A percentile compares a stretch with the other conserved stretches of the same genome.
Evolutionary conservation across 164 flowering plant species (phyloP).

Genomic region (Aristolochia contorta): DNA sequence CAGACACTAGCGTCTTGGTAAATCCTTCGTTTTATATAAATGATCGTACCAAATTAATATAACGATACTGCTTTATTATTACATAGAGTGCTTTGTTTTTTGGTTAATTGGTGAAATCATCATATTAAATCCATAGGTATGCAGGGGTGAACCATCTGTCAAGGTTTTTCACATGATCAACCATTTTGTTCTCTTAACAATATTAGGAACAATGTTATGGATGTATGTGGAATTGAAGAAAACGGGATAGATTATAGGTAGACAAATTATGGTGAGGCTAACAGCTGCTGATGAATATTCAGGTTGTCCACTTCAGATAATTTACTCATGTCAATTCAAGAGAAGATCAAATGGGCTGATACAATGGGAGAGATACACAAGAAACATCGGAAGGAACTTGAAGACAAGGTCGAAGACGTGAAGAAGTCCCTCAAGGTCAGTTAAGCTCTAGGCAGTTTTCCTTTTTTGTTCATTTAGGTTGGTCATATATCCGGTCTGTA

Average conservation of each 20-base stretch:
- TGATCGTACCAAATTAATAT: neutral
- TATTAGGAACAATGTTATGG: too few species aligned
- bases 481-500: neutral
- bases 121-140: neutral
- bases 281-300: neutral
- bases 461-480: neutral
- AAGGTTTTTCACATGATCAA: too few species aligned
- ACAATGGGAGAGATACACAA: constrained; percentile 66
- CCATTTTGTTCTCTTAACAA: too few species aligned
- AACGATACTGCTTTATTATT: too few species aligned
- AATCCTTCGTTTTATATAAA: neutral
- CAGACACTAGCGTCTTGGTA: constrained; percentile 78
- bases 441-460: constrained; percentile 14
- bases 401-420: constrained; percentile 65
- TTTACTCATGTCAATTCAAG: constrained; percentile 78
- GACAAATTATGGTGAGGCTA: too few species aligned
- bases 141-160: too few species aligned
- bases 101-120: too few species aligned
- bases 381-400: constrained; percentile 71
- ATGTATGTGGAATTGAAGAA: too few species aligned
- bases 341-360: constrained; percentile 96
- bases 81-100: too few species aligned
- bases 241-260: too few species aligned
- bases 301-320: constrained; percentile 85
- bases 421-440: constrained; percentile 88